Base-by-base conservation (phyloP, 1,139 yeast genomes). In the Geotrichum reessii region DNA sequence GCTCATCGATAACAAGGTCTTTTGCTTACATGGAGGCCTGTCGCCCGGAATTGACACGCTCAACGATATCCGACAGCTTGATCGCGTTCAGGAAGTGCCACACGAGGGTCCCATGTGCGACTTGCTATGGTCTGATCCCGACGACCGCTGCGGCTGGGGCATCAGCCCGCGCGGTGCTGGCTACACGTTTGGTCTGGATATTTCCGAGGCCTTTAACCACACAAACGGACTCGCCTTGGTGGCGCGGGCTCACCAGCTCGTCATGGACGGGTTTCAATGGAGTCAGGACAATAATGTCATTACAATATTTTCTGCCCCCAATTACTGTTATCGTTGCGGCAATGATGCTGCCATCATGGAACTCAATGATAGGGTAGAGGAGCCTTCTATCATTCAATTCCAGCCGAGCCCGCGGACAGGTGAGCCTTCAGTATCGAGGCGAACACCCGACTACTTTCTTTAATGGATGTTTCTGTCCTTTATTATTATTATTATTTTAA, bases 71-170 rank as follows among this genome's bases (percentile, higher is more conserved):
- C 79, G 96, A 65, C 84, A 86, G 63, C 82, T 91, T 63, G 93
- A 90, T 73, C 79, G 97, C 68, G 84, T 84, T 69, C 98, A 93
- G 76, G 99, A 93, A 75, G 98, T 93, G 56, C 99, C 99, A 42
- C 99, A 93, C 71, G 99, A 93, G 74, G 99, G 99, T 47, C 96
- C 97, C 57, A 93, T 93, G 97, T 93, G 98, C 75, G 99, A 93
- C 73, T 78, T 93, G 70, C 78, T 93, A 61, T 93, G 99, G 99
- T 87, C 96, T 8, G 99, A 93, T 70, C 99, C 99, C 1, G 99
- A 93, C 71, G 97, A 90, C 70, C 85, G 95, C 64, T 90, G 90
- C 62, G 92, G 95, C 59, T 95, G 99, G 99, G 96, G 97, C 25
- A 85, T 93, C 64, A 87, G 96, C 59, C 98, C 99, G 65, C 83